These are phyloP conservation scores for Anastatica hierochuntica DNA, from an alignment of 345 rosid genomes.

Conservation along the genomic window DNA sequence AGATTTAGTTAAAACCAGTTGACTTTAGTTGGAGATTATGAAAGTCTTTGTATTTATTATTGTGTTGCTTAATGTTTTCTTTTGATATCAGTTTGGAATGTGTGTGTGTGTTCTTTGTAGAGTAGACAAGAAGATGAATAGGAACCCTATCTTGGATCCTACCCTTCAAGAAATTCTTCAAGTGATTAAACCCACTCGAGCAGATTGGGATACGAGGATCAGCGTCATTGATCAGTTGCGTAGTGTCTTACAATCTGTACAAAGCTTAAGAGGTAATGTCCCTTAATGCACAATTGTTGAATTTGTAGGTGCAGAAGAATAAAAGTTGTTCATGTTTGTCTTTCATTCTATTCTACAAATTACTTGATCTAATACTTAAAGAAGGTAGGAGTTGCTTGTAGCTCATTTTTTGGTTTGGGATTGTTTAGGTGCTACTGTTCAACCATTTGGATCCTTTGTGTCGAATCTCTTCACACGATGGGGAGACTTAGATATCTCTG, in stretches of 20 bases:
- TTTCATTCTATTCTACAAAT: too few species aligned
- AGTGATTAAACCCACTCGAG: slow-evolving; percentile 42
- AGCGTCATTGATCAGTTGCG: slow-evolving; percentile 46
- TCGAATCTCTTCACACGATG: slow-evolving; percentile 68
- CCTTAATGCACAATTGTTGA: too few species aligned
- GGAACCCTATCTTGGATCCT: slow-evolving; percentile 31
- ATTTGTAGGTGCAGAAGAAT: too few species aligned
- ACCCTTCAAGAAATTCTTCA: slow-evolving; percentile 48
- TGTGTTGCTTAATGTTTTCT: background rate
- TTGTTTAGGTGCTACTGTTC: slow-evolving; percentile 67
- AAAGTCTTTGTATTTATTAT: too few species aligned
- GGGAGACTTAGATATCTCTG: slow-evolving; percentile 84
- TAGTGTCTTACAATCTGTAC: slow-evolving; percentile 44
- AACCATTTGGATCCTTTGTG: slow-evolving; percentile 85
- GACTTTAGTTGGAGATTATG: too few species aligned
- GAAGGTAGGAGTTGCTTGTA: slow-evolving; percentile 2
- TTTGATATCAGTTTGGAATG: too few species aligned
- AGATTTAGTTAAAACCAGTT: background rate
- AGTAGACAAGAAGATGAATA: slow-evolving; percentile 34
- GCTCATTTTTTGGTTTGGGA: background rate
- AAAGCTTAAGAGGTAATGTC: slow-evolving; percentile 64
- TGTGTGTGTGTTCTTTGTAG: slow-evolving; percentile 10
- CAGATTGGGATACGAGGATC: slow-evolving; percentile 42
- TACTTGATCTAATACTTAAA: too few species aligned
- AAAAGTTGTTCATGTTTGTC: too few species aligned